Conservation (phyloP, 768 basidiomycete genomes). For the Leccinum olivaceopallidum region DNA sequence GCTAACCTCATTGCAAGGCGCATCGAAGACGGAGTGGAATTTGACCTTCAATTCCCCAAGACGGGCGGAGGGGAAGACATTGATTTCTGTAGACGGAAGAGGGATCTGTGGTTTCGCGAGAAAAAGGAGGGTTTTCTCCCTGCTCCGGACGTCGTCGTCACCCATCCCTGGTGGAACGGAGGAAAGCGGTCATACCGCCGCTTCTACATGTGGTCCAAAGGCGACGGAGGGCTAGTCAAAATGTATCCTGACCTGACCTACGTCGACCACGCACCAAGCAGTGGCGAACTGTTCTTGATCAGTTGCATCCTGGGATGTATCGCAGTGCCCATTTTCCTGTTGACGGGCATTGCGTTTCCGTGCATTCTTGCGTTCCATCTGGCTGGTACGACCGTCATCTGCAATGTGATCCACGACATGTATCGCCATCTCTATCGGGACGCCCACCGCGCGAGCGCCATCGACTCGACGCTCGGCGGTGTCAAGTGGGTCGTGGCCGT, state of each 20-base stretch:
- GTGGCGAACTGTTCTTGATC: slow-evolving; percentile 44
- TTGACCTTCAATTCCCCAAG: slow-evolving; percentile 52
- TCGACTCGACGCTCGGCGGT: slow-evolving; percentile 39
- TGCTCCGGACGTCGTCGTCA: slow-evolving; percentile 50
- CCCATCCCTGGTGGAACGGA: slow-evolving; percentile 58
- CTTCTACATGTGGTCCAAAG: slow-evolving; percentile 60
- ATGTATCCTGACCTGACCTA: slow-evolving; percentile 50
- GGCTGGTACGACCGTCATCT: slow-evolving; percentile 31
- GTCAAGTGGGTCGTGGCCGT: slow-evolving; percentile 43
- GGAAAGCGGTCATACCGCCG: slow-evolving; percentile 49
- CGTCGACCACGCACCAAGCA: slow-evolving; percentile 47
- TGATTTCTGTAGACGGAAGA: slow-evolving; percentile 54
- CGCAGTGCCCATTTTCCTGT: slow-evolving; percentile 20
- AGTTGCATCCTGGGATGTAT: slow-evolving; percentile 15
- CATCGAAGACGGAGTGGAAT: slow-evolving; percentile 45
- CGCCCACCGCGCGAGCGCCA: slow-evolving; percentile 30
- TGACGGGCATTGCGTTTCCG: slow-evolving; percentile 12
- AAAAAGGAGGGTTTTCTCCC: slow-evolving; percentile 45
- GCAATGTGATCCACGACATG: slow-evolving; percentile 49
- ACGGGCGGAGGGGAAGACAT: slow-evolving; percentile 68
- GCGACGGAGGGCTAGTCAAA: slow-evolving; percentile 52
- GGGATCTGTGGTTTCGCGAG: slow-evolving; percentile 35
- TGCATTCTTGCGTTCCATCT: slow-evolving; percentile 24
- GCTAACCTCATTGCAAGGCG: slow-evolving; percentile 57
- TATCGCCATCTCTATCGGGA: slow-evolving; percentile 50